Base-by-base conservation (phyloP, 352 stramenopile genomes). In the Pythium apleroticum region DNA sequence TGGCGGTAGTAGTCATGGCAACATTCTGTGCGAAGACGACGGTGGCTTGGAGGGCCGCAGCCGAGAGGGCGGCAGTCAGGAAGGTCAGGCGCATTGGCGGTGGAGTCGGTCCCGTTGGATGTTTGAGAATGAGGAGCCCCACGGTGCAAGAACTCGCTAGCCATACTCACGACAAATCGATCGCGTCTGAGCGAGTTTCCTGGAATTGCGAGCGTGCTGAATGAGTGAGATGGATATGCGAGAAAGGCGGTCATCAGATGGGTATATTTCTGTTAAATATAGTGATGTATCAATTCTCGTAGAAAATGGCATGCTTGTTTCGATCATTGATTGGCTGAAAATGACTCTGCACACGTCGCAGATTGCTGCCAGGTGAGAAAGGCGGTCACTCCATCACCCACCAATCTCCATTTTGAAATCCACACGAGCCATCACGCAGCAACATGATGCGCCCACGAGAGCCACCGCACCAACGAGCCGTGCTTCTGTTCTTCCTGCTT, bases 291-390 rank as follows among this genome's bases (percentile, higher is more conserved):
- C 5, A 10, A 4, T 27, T 50, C 22, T 28, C 6, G 22, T 4
- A 50, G n/a, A 50, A 50, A 19, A 24, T 48, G 5, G 5, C 39
- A 11, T 22, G 5, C 3, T 14, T 17, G 11, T 17, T 20, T 27
- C 11, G n/a, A 3, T 5, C 2, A 28, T 20, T 50, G 43, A 30
- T 50, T 50, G 43, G 43, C 19, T 25, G 43, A 28, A 49, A 27
- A 5, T 28, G 5, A 35, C 2, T 35, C 14, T n/a, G 0, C 57
- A 50, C 57, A 64, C 57, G 57, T 64, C 57, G 24, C 57, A 64
- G 46, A 27, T 62, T 15, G n/a, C n/a, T n/a, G n/a, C n/a, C n/a
- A n/a, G n/a, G n/a, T 46, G 20, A 50, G 43, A 50, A 50, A 50
- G 43, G 43, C 43, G 43, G 20, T 19, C 19, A 50, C n/a, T 11